Conservation (phyloP, 352 stramenopile species). For the Aphanomyces cochlioides region DNA sequence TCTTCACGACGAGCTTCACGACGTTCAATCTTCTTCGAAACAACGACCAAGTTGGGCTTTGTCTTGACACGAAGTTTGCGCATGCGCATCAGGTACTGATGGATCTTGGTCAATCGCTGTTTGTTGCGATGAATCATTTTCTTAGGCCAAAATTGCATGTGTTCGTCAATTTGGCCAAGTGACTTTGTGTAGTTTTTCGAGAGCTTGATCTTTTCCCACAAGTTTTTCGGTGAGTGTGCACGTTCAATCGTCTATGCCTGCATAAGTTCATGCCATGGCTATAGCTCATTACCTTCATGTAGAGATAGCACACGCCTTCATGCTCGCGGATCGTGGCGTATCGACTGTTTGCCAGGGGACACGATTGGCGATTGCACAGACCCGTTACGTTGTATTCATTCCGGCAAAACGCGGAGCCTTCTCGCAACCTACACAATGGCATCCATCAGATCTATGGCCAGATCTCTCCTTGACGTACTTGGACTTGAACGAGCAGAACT, state of each 20-base stretch:
- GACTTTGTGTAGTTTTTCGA: slow-evolving; percentile 97
- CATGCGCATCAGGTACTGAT: slow-evolving; percentile 99
- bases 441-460: neutral
- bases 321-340: slow-evolving; percentile 99
- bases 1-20: slow-evolving; percentile 94
- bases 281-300: slow-evolving; percentile 85
- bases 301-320: slow-evolving; percentile 92
- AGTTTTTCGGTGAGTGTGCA: slow-evolving; percentile 96
- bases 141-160: slow-evolving; percentile 98
- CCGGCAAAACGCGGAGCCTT: slow-evolving; percentile 95
- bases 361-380: slow-evolving; percentile 93
- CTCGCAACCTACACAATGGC: slow-evolving; percentile 11
- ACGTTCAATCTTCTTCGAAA: slow-evolving; percentile 95
- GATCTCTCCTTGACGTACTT: slow-evolving; percentile 55
- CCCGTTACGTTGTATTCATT: slow-evolving; percentile 98
- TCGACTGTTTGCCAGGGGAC: slow-evolving; percentile 96
- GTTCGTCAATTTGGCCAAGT: slow-evolving; percentile 91
- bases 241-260: slow-evolving; percentile 90
- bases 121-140: slow-evolving; percentile 98
- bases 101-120: slow-evolving; percentile 98
- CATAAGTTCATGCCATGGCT: neutral
- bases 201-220: slow-evolving; percentile 98
- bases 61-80: slow-evolving; percentile 96
- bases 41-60: slow-evolving; percentile 91
- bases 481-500: slow-evolving; percentile 99